These are phyloP conservation scores for Pseudogymnoascus sp. DNA, from an alignment of 2,329 filamentous ascomycete species.

Conservation along the genomic window DNA sequence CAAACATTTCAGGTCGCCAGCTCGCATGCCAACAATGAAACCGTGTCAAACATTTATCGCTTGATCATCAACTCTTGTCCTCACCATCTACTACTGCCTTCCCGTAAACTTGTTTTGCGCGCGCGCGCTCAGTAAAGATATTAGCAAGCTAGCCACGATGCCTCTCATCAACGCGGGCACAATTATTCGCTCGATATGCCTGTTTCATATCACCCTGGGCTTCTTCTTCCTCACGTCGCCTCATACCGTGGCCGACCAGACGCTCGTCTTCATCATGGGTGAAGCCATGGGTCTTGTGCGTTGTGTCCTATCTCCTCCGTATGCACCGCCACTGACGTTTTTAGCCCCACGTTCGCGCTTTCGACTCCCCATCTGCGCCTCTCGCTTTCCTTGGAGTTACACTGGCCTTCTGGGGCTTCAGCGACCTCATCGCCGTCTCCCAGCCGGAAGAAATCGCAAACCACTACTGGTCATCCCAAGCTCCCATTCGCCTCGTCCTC, in stretches of 20 bases:
- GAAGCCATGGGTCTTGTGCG: slow-evolving; percentile 75
- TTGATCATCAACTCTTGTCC: neutral
- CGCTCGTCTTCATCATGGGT: slow-evolving; percentile 71
- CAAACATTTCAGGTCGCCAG: neutral
- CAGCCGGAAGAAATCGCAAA: slow-evolving; percentile 59
- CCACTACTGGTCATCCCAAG: slow-evolving; percentile 56
- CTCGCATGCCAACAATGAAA: slow-evolving; percentile 7
- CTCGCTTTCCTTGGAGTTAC: slow-evolving; percentile 66
- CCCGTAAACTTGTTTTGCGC: neutral
- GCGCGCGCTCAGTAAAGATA: neutral
- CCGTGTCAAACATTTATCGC: slow-evolving; percentile 1
- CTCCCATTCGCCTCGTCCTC: slow-evolving; percentile 58
- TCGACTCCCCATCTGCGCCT: slow-evolving; percentile 61
- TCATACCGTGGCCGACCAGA: slow-evolving; percentile 64
- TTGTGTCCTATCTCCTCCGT: neutral
- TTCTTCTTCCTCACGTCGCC: slow-evolving; percentile 77
- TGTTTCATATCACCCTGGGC: slow-evolving; percentile 77
- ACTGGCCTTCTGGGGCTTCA: slow-evolving; percentile 52
- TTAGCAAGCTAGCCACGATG: slow-evolving; percentile 44
- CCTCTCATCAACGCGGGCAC: slow-evolving; percentile 71
- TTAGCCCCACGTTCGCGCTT: slow-evolving; percentile 57
- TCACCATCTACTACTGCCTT: neutral
- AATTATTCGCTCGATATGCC: slow-evolving; percentile 71
- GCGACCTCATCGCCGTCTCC: slow-evolving; percentile 58
- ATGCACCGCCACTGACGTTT: slow-evolving; percentile 9